Evolutionary conservation across 345 rosid species (phyloP).

Genomic region (Erucastrum elatum): DNA sequence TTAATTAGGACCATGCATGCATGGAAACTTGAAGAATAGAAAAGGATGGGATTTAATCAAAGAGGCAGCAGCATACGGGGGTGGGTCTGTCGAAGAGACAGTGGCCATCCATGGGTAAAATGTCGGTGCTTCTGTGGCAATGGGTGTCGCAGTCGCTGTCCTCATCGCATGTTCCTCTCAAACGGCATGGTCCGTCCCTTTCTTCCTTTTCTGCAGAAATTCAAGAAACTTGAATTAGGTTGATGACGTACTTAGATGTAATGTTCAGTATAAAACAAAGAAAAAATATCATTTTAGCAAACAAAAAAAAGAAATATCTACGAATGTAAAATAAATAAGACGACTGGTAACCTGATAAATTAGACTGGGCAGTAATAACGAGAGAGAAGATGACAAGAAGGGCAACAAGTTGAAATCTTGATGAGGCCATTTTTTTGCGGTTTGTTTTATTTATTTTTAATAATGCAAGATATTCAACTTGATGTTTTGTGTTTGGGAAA

Average conservation of each 20-base stretch:
- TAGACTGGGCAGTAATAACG: constrained; percentile 21
- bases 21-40: constrained; percentile 6
- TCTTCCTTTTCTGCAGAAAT: constrained; percentile 16
- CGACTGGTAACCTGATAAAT: neutral
- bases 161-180: constrained; percentile 32
- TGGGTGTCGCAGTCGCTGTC: constrained; percentile 31
- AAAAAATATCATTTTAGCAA: no score
- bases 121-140: constrained; percentile 28
- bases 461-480: constrained; percentile 23
- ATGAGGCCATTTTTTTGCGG: constrained; percentile 24
- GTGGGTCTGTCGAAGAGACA: constrained; percentile 14
- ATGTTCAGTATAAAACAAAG: neutral
- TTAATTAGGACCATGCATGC: neutral
- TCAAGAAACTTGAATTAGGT: neutral
- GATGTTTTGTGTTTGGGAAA: constrained; percentile 1
- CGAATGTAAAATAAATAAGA: neutral
- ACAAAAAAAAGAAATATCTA: neutral
- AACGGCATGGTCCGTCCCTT: constrained; percentile 36
- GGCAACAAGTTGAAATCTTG: constrained; percentile 35
- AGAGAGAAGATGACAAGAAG: constrained; percentile 33
- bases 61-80: constrained; percentile 39
- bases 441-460: neutral
- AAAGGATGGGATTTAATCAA: constrained; percentile 22
- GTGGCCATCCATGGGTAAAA: constrained; percentile 3
- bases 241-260: neutral